These are phyloP conservation scores for Termitomyces sp. DNA, from an alignment of 768 basidiomycete species.

Conservation along the genomic window DNA sequence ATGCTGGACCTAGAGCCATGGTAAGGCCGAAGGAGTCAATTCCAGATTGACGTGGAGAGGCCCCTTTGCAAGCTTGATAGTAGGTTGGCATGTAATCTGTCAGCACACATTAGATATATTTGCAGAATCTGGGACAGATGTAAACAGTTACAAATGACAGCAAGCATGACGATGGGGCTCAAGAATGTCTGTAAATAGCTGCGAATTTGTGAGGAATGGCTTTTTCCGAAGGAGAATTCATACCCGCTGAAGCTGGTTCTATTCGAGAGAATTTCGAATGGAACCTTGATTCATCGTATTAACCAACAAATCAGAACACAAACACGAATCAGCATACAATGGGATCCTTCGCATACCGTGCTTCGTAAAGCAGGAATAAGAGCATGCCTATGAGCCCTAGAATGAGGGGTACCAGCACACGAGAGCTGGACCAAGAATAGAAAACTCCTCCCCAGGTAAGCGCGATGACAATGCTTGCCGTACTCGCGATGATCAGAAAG, in stretches of 20 bases:
- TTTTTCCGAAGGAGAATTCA: too few species aligned
- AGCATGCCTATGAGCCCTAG: conserved; percentile 37
- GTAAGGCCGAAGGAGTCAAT: conserved; percentile 29
- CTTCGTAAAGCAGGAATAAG: conserved; percentile 38
- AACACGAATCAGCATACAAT: too few species aligned
- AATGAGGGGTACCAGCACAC: conserved; percentile 37
- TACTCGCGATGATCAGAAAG: conserved; percentile 31
- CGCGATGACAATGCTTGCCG: conserved; percentile 32
- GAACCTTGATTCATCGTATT: too few species aligned
- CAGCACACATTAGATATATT: too few species aligned
- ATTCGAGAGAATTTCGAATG: conserved; percentile 21
- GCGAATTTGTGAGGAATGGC: too few species aligned
- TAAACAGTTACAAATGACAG: not conserved
- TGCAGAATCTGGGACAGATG: too few species aligned
- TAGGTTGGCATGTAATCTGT: conserved; percentile 39
- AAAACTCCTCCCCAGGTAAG: conserved; percentile 54
- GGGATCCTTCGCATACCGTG: conserved; percentile 17
- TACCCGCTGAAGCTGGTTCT: conserved; percentile 36
- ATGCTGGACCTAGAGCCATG: conserved; percentile 29
- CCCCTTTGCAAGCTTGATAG: conserved; percentile 40
- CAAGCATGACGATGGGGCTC: not conserved
- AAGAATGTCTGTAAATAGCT: too few species aligned
- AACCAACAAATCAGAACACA: too few species aligned
- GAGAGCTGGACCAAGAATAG: too few species aligned
- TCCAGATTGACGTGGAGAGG: conserved; percentile 32